Percentiles rank a stretch among this genome's conserved stretches.
Evolutionary conservation across 2,329 filamentous ascomycete genomes (phyloP).

Genomic region (Pseudocercospora cruenta): DNA sequence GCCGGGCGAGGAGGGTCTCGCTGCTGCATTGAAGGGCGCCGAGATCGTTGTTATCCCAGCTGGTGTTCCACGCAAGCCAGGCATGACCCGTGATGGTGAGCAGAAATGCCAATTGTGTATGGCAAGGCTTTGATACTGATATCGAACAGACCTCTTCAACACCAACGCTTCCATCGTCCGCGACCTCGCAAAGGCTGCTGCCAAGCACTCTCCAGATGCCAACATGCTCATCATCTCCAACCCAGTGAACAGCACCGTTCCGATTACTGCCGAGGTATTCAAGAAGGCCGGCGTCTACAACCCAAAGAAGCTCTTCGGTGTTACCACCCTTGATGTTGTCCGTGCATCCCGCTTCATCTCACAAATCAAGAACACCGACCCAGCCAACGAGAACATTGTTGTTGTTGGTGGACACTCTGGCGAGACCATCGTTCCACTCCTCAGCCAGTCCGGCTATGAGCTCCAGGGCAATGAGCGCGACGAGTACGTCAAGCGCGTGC

Average conservation of each 20-base stretch:
- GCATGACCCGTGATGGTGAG: conserved; percentile 94
- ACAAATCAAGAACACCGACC: conserved; percentile 88
- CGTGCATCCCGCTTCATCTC: conserved; percentile 97
- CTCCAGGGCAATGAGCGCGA: conserved; percentile 75
- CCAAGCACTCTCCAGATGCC: conserved; percentile 84
- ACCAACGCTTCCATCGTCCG: conserved; percentile 99
- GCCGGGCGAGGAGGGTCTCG: conserved; percentile 69
- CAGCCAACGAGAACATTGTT: conserved; percentile 89
- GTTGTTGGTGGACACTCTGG: conserved; percentile 97
- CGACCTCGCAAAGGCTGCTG: conserved; percentile 93
- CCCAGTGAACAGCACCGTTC: conserved; percentile 98
- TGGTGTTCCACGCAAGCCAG: conserved; percentile 97
- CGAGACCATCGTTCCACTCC: conserved; percentile 96
- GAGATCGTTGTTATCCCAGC: conserved; percentile 97
- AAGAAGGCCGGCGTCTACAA: conserved; percentile 96
- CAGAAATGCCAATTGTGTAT: neutral
- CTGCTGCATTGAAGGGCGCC: conserved; percentile 77
- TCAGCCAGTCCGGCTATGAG: conserved; percentile 90
- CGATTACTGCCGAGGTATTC: conserved; percentile 96
- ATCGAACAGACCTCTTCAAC: conserved; percentile 85
- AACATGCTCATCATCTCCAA: conserved; percentile 98
- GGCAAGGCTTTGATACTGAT: neutral
- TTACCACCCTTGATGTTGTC: conserved; percentile 98
- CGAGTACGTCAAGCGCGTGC: conserved; percentile 87
- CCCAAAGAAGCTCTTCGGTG: conserved; percentile 98